These are phyloP conservation scores for Thecaphora thlaspeos DNA, from an alignment of 1,284 basidiomycete genomes.

Conservation along the genomic window DNA sequence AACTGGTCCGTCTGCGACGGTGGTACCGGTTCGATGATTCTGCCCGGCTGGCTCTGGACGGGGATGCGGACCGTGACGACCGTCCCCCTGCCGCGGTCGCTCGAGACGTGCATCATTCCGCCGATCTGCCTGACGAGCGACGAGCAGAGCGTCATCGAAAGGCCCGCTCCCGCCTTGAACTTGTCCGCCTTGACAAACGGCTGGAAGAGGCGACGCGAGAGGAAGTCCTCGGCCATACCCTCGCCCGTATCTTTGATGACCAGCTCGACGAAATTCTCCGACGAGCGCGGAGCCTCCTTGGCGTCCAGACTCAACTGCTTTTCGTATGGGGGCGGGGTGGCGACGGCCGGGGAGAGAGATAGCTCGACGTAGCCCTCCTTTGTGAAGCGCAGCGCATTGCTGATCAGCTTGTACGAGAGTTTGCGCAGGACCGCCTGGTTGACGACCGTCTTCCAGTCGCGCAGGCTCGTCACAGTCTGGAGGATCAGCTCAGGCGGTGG, in stretches of 20 bases:
- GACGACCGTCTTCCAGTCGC: conserved; percentile 32
- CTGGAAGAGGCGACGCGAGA: conserved; percentile 30
- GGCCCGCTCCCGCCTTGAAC: conserved; percentile 34
- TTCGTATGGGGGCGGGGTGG: conserved; percentile 4
- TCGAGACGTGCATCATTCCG: conserved; percentile 37
- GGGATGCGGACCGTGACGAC: conserved; percentile 35
- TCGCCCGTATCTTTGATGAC: conserved; percentile 37
- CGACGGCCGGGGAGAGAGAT: conserved; percentile 20
- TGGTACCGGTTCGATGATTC: conserved; percentile 6
- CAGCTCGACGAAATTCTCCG: conserved; percentile 24
- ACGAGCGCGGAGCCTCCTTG: neutral
- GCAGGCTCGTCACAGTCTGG: conserved; percentile 30
- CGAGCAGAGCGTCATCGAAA: conserved; percentile 25
- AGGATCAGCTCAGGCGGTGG: conserved; percentile 42
- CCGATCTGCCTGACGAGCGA: conserved; percentile 32
- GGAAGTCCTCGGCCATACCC: conserved; percentile 42
- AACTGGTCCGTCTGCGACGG: conserved; percentile 26
- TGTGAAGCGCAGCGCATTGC: conserved; percentile 40
- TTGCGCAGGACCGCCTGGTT: conserved; percentile 15
- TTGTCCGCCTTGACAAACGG: conserved; percentile 41
- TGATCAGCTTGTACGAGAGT: conserved; percentile 37
- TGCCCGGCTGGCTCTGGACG: conserved; percentile 18
- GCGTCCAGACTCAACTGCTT: conserved; percentile 5
- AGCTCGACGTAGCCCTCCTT: conserved; percentile 37
- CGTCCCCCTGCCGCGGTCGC: conserved; percentile 36